phyloP scores from a whole-genome alignment of 257 asterid species.

The Solanum pinnatisectum region DNA sequence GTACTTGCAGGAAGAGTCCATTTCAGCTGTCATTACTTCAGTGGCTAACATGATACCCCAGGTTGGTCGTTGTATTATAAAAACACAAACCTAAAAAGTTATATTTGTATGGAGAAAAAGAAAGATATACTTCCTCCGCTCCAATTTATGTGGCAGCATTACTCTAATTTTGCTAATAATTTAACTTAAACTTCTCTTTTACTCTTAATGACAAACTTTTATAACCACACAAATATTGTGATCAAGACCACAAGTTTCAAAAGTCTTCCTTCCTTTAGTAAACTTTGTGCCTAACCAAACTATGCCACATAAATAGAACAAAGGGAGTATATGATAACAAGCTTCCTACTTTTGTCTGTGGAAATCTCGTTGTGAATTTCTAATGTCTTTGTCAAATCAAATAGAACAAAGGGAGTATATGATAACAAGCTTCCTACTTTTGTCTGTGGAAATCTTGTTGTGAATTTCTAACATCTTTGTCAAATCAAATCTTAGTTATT shows the following conservation, averaged over 20 bases:
- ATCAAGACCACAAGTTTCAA: not conserved
- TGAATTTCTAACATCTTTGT: not conserved
- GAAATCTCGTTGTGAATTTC: not conserved
- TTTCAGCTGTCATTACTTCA: constrained; percentile 85
- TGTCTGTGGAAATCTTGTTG: not conserved
- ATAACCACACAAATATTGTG: not conserved
- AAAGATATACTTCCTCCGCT: not conserved
- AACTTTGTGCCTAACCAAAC: not conserved
- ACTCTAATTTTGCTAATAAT: not conserved
- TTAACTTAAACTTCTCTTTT: not conserved
- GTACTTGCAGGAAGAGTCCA: constrained; percentile 75
- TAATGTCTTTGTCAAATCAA: not conserved
- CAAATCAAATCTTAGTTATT: not conserved
- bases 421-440: not conserved
- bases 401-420: not conserved
- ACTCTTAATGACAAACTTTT: not conserved
- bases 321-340: not conserved
- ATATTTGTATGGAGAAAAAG: not conserved
- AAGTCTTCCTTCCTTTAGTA: not conserved
- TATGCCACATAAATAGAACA: not conserved
- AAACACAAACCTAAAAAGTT: not conserved
- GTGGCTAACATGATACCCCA: constrained; percentile 96
- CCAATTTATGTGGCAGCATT: not conserved
- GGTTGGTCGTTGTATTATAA: constrained; percentile 40
- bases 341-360: not conserved